These are phyloP conservation scores for Calophaca sinica DNA, from an alignment of 306 rosid genomes.

Conservation along the genomic window DNA sequence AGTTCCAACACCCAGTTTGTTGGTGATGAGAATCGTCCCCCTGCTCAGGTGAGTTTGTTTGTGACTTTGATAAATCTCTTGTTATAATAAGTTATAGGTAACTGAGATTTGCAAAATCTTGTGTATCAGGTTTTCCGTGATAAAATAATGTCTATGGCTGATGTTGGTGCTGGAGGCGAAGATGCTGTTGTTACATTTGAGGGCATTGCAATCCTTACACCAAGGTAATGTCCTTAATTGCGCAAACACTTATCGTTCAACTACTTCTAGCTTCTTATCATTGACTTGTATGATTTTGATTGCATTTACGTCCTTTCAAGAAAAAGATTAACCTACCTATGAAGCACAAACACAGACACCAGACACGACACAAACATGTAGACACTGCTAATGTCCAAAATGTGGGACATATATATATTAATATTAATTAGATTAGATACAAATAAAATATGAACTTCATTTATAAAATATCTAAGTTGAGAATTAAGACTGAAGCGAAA, in stretches of 20 bases:
- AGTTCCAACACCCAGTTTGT: conserved; percentile 95
- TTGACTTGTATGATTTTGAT: conserved; percentile 25
- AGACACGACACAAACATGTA: too few relatives aligned
- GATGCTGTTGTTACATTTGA: conserved; percentile 97
- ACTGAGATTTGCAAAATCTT: conserved; percentile 38
- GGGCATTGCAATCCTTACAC: conserved; percentile 98
- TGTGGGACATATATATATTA: too few relatives aligned
- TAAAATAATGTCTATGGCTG: conserved; percentile 92
- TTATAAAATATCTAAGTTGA: too few relatives aligned
- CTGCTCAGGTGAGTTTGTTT: conserved; percentile 82
- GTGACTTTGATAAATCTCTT: conserved; percentile 9
- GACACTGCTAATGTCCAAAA: too few relatives aligned
- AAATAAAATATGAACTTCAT: too few relatives aligned
- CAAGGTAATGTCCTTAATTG: conserved; percentile 67
- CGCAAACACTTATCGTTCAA: conserved; percentile 8
- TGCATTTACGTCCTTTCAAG: neutral
- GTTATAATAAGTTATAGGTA: conserved; percentile 26
- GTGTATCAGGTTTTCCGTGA: conserved; percentile 86
- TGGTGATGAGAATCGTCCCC: conserved; percentile 91
- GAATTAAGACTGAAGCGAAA: too few relatives aligned
- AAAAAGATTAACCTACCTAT: neutral
- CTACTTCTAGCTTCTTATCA: conserved; percentile 12
- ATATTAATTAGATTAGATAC: too few relatives aligned
- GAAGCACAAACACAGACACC: too few relatives aligned
- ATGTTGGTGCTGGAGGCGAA: conserved; percentile 94